Evolutionary conservation across 139 green algal genomes (phyloP), one percentile per base, ranked within the genome.

Genomic region (Micractinium sp.): DNA sequence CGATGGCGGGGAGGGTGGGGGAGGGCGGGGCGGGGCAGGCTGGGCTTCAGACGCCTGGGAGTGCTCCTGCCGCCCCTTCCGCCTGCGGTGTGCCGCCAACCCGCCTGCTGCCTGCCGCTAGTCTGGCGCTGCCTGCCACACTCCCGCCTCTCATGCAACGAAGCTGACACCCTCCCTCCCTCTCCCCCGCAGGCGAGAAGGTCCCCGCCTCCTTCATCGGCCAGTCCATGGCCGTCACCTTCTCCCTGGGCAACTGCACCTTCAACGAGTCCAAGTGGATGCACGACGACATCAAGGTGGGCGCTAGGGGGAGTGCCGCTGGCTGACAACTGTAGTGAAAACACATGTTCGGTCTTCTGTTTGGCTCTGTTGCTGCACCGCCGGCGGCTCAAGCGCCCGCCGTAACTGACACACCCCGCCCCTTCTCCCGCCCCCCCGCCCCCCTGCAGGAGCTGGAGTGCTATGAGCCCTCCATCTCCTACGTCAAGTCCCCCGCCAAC

Each of bases 381-480:
- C n/a, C n/a, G n/a, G n/a, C n/a, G n/a, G n/a, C n/a, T n/a, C n/a
- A n/a, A n/a, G n/a, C n/a, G n/a, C n/a, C n/a, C n/a, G n/a, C 47
- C 47, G 47, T 9, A 5, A 9, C 47, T 56, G 7, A 56, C 5
- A 5, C 47, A 9, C 47, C 47, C 47, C 47, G 7, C 7, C 31
- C 39, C 15, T 3, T 23, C 56, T 47, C 19, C 56, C 39, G 18
- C 29, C n/a, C 63, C 18, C 19, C 81, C n/a, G 3, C 39, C 31
- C 33, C 53, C 60, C n/a, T 47, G 31, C 81, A 90, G 76, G 56
- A 87, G 82, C 66, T 93, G 19, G 74, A 86, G 47, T 93, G 90
- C 90, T 31, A 27, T 27, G 82, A 89, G 73, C 90, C 90, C 60
- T 88, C 53, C 87, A 85, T 93, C 82, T 35, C 73, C 74, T 90